phyloP scores from a whole-genome alignment of 148 eudicot genomes.

The Selenicereus undatus region DNA sequence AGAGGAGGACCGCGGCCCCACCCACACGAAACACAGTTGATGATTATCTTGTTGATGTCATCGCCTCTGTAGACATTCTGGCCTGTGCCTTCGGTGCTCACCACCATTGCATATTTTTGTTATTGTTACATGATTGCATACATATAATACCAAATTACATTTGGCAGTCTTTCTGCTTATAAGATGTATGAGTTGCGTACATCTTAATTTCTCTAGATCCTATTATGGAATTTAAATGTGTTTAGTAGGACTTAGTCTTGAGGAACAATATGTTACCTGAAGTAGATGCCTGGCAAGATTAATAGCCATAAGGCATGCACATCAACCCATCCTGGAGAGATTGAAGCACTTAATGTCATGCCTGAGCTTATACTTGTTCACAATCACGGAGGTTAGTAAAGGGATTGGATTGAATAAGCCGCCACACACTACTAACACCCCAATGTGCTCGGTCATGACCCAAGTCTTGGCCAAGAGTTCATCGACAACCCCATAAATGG shows the following conservation, averaged over 20 bases:
- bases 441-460: not conserved
- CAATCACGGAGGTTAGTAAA: not conserved
- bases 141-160: too few relatives aligned
- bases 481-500: not conserved
- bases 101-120: constrained; percentile 13
- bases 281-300: not conserved
- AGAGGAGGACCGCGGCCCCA: constrained; percentile 37
- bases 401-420: not conserved
- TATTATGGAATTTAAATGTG: too few relatives aligned
- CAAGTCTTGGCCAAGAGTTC: not conserved
- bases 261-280: not conserved
- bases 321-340: constrained; percentile 7
- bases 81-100: constrained; percentile 19
- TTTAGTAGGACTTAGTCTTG: too few relatives aligned
- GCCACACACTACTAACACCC: constrained; percentile 4
- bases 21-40: constrained; percentile 38
- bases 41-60: constrained; percentile 2
- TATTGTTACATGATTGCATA: not conserved
- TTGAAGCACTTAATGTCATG: constrained; percentile 8
- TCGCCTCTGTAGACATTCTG: constrained; percentile 13
- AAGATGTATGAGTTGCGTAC: not conserved
- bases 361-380: constrained; percentile 7
- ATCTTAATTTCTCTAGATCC: not conserved
- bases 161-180: too few relatives aligned
- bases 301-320: not conserved